Base-by-base conservation (phyloP, 1,284 basidiomycete species). In the Cutaneotrichosporon curvatum region DNA sequence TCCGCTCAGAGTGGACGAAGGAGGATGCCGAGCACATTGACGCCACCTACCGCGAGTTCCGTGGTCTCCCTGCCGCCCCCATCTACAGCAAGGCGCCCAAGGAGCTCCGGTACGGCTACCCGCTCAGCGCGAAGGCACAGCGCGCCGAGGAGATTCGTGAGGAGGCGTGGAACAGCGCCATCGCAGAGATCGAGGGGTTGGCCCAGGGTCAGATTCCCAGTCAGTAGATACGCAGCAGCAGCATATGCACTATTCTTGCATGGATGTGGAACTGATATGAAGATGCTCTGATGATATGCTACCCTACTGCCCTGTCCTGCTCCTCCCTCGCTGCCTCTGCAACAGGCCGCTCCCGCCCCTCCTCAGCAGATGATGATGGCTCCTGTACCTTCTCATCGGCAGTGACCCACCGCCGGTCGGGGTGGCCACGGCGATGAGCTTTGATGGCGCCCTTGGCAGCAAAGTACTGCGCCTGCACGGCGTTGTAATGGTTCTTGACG, bases 1-100 rank as follows among this genome's bases (percentile, higher is more conserved):
- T 68, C 51, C 52, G 63, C 40, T 37, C 62, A 4, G 41, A 62
- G 46, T 70, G 61, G 60, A 61, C 62, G 11, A 23, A 47, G 21
- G 62, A 56, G 22, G 56, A 61, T 22, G 46, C 51, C 28, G 50
- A 47, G 37, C 57, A 64, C 44, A 60, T 68, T 47, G 49, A 61
- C 40, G 36, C 45, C 10, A 56, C 57, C 15, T 66, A 57, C 47
- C 43, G 35, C 21, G 41, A 56, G 22, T 39, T 56, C 39, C 50
- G 57, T 19, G 55, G 58, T 12, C 51, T 45, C 25, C 50, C 42
- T 21, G 85, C 87, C 63, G 85, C 87, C 63, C 82, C 84, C 16
- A 73, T 74, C 39, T 90, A 78, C 69, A 83, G 81, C 18, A 76
- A 75, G 47, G 75, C 76, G 41, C 79, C 77, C 63, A 78, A 79